These are phyloP conservation scores for Takashimella koratensis DNA, from an alignment of 1,284 basidiomycete genomes.

Conservation along the genomic window DNA sequence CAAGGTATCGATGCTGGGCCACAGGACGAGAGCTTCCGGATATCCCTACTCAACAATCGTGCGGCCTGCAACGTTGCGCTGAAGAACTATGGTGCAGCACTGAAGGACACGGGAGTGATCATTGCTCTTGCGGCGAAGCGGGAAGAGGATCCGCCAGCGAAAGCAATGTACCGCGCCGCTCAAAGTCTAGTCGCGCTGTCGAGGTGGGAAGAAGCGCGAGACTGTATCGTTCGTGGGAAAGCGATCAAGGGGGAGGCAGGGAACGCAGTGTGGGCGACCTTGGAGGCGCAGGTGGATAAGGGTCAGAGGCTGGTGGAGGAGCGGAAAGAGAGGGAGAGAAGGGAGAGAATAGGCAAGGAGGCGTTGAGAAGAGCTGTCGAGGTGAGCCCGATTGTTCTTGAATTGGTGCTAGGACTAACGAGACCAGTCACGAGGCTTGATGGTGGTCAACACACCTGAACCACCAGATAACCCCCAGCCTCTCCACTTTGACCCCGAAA, in stretches of 20 bases:
- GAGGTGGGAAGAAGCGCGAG: constrained; percentile 70
- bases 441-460: constrained; percentile 37
- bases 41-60: constrained; percentile 78
- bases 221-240: constrained; percentile 62
- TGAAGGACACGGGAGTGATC: constrained; percentile 76
- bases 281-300: constrained; percentile 20
- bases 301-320: constrained; percentile 27
- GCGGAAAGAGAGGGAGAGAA: constrained; percentile 33
- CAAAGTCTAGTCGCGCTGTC: constrained; percentile 69
- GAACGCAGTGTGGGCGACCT: constrained; percentile 16
- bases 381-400: constrained; percentile 10
- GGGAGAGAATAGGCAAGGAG: constrained; percentile 28
- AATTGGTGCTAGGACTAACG: neutral
- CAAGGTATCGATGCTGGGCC: constrained; percentile 83
- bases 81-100: constrained; percentile 83
- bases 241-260: constrained; percentile 21
- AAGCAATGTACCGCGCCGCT: constrained; percentile 80
- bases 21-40: constrained; percentile 59
- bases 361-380: constrained; percentile 32
- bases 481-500: constrained; percentile 52
- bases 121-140: constrained; percentile 58
- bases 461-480: constrained; percentile 58
- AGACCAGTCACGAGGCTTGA: constrained; percentile 29
- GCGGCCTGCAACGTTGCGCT: constrained; percentile 86
- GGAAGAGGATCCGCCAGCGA: constrained; percentile 55